Percentiles rank a stretch among this genome's conserved stretches.
Conservation (phyloP, 768 basidiomycete species). For the Xanthoconium purpureum region DNA sequence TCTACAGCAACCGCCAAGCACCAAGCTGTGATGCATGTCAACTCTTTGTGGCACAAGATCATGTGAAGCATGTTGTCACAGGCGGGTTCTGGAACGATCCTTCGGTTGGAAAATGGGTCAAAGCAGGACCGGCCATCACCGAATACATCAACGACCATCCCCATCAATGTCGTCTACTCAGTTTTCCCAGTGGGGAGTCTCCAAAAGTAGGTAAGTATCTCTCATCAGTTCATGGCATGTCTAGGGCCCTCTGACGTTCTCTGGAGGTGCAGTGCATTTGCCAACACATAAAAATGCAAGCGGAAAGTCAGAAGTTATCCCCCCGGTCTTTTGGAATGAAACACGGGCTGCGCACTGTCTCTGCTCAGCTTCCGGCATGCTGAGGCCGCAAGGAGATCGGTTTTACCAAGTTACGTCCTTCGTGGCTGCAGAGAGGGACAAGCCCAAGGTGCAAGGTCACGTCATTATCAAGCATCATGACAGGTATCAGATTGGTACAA, state of each 20-base stretch:
- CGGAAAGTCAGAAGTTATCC: not conserved
- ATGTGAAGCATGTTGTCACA: slow-evolving; percentile 5
- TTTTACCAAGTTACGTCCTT: not conserved
- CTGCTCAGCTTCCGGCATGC: too few relatives aligned
- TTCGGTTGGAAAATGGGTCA: not conserved
- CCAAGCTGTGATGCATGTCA: slow-evolving; percentile 24
- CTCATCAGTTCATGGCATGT: not conserved
- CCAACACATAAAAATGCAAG: not conserved
- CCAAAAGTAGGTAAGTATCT: not conserved
- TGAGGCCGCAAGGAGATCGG: not conserved
- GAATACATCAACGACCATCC: not conserved
- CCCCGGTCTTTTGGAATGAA: not conserved
- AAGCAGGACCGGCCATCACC: not conserved
- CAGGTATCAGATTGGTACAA: not conserved
- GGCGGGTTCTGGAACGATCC: slow-evolving; percentile 6
- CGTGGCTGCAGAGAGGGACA: not conserved
- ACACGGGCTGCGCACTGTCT: not conserved
- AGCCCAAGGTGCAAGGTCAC: not conserved
- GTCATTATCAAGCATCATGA: not conserved
- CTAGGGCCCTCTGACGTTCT: not conserved
- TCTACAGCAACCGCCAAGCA: slow-evolving; percentile 32
- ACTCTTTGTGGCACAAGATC: slow-evolving; percentile 6
- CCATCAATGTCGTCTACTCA: not conserved
- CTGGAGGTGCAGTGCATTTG: not conserved
- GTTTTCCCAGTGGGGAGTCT: not conserved